phyloP scores from a whole-genome alignment of 2,329 filamentous ascomycete genomes.

The Pyrenochaeta sp. region DNA sequence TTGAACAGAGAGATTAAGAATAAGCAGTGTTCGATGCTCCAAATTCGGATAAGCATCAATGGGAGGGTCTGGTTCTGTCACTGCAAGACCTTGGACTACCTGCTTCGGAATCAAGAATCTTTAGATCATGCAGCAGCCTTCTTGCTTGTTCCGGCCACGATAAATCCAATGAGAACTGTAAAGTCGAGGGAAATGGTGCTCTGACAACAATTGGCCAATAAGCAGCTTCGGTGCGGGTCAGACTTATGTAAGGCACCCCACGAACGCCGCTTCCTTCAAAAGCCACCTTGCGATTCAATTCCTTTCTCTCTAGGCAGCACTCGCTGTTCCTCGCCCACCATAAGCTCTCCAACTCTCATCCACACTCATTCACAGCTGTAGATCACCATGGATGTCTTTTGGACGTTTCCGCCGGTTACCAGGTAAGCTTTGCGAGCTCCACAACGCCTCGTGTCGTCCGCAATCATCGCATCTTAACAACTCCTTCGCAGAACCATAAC shows the following conservation, averaged over 20 bases:
- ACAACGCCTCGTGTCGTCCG: background rate
- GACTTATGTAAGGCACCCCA: conserved; percentile 24
- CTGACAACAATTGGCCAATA: conserved; percentile 1
- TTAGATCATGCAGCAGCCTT: too few relatives aligned
- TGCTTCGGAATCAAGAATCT: too few relatives aligned
- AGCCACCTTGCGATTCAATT: conserved; percentile 31
- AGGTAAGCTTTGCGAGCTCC: conserved; percentile 61
- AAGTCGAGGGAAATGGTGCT: background rate
- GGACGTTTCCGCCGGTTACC: conserved; percentile 71
- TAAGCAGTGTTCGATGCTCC: too few relatives aligned
- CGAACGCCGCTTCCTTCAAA: conserved; percentile 24
- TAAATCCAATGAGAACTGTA: background rate
- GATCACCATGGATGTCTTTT: conserved; percentile 67
- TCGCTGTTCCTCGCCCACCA: conserved; percentile 42
- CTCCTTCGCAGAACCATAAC: conserved; percentile 71
- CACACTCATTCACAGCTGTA: conserved; percentile 29
- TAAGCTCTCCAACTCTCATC: conserved; percentile 19
- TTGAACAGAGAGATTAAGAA: too few relatives aligned
- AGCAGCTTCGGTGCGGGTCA: conserved; percentile 3
- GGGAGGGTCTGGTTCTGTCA: too few relatives aligned
- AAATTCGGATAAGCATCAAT: too few relatives aligned
- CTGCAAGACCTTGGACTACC: too few relatives aligned
- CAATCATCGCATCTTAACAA: conserved; percentile 52
- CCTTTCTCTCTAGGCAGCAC: conserved; percentile 43
- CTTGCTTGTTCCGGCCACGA: background rate